Conservation (phyloP, 768 basidiomycete species). For the Rhodosporidiobolus odoratus region DNA sequence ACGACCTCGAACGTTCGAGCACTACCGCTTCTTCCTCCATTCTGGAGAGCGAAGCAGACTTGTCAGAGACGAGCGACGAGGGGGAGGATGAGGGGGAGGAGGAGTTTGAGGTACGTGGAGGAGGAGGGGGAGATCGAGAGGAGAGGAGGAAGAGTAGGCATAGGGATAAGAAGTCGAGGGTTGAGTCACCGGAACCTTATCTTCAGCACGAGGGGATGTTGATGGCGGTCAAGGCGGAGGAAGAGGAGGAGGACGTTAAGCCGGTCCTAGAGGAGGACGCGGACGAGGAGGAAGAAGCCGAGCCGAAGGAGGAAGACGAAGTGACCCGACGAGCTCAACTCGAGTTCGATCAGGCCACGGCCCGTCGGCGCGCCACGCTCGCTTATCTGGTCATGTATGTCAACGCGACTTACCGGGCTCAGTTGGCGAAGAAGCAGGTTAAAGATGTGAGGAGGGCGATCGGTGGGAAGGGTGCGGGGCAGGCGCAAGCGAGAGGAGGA, state of each 20-base stretch:
- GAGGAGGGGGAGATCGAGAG: no score
- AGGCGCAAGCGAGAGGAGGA: no score
- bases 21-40: background rate
- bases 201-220: background rate
- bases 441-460: slow-evolving; percentile 11
- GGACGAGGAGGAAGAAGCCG: background rate
- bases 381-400: slow-evolving; percentile 26
- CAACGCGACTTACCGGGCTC: slow-evolving; percentile 26
- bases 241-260: background rate
- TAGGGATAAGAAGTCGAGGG: slow-evolving; percentile 10
- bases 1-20: background rate
- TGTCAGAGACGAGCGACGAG: slow-evolving; percentile 17
- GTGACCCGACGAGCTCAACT: no score
- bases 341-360: no score
- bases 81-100: slow-evolving; percentile 10
- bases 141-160: slow-evolving; percentile 5
- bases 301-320: no score
- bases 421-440: slow-evolving; percentile 17
- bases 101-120: background rate
- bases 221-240: slow-evolving; percentile 3
- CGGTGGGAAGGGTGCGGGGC: background rate
- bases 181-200: slow-evolving; percentile 11
- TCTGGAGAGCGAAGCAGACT: slow-evolving; percentile 13
- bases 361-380: slow-evolving; percentile 21
- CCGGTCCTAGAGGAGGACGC: background rate